Evolutionary conservation across 2,329 filamentous ascomycete species (phyloP).

Genomic region (Pseudogymnoascus sp.): DNA sequence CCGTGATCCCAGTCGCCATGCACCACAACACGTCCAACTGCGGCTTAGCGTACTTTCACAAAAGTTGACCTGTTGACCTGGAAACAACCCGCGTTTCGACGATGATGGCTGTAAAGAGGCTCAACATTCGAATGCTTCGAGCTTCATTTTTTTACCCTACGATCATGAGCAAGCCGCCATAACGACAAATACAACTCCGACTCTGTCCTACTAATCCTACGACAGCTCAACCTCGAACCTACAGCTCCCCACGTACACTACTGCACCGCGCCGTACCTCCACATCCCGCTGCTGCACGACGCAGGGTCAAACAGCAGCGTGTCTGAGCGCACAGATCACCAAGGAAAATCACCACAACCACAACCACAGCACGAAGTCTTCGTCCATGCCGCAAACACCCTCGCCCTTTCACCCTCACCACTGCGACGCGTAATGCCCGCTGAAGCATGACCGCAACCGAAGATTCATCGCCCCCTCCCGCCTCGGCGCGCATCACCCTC

Average conservation of each 20-base stretch:
- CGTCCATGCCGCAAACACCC: neutral
- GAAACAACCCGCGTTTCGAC: neutral
- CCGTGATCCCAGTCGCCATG: neutral
- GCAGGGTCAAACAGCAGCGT: constrained; percentile 3
- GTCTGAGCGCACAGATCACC: constrained; percentile 4
- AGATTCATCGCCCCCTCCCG: constrained; percentile 2
- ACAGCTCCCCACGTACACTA: neutral
- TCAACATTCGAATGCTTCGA: neutral
- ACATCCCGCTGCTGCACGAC: constrained; percentile 1
- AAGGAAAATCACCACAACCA: neutral
- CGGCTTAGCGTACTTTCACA: neutral
- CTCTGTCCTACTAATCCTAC: neutral
- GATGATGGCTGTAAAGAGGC: neutral
- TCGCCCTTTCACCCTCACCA: neutral
- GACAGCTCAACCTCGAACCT: neutral
- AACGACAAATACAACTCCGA: neutral
- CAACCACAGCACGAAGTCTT: neutral
- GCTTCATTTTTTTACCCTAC: neutral
- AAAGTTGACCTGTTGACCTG: neutral
- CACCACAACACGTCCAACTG: neutral
- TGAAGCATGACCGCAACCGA: neutral
- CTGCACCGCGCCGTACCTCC: neutral
- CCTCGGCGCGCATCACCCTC: neutral
- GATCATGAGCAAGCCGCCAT: neutral
- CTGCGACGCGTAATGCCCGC: constrained; percentile 1